Base-by-base conservation (phyloP, 129 eudicot species). In the Tagetes patula region DNA sequence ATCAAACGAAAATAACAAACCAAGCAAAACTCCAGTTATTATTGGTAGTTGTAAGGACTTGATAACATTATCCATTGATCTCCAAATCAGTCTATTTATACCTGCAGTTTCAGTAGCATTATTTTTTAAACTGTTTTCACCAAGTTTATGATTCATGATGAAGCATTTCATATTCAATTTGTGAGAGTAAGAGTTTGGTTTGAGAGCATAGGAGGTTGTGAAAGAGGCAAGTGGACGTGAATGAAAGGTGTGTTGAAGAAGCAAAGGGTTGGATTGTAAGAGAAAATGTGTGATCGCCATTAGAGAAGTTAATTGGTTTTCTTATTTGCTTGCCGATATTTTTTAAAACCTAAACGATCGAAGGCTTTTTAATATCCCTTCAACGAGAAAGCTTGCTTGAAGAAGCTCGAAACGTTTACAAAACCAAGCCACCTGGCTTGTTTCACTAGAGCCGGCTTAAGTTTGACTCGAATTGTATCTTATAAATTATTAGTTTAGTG, bases 1-100 rank as follows among this genome's bases (percentile, higher is more conserved):
- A 75, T 89, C 84, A 31, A 69, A 79, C 58, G 77, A 55, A 46
- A 90, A 50, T 45, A 87, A 67, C n/a, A 87, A 40, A 20, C 90
- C 96, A 74, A 85, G 34, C 3, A 90, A 63, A 50, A 86, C 56
- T 0, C 82, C 87, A 4, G 82, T 82, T 13, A 84, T 75, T 3
- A 67, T 80, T 0, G 91, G 88, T 52, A 79, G 74, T 14, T 50
- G 80, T 66, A 87, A 54, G 11, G 80, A 72, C 38, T 86, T 72
- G 8, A 79, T 73, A 34, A 76, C 62, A 14, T 80, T 82, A 42
- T 52, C 0, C 4, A 80, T 49, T 13, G 82, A 37, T 50, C 82
- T 50, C n/a, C 70, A 67, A 8, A 83, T 7, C 56, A 53, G 31
- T 68, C 79, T 75, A 75, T 43, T 42, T 31, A 6, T 5, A 72